phyloP scores from a whole-genome alignment of 2,329 filamentous ascomycete species.

The Curvularia eragrostidis region DNA sequence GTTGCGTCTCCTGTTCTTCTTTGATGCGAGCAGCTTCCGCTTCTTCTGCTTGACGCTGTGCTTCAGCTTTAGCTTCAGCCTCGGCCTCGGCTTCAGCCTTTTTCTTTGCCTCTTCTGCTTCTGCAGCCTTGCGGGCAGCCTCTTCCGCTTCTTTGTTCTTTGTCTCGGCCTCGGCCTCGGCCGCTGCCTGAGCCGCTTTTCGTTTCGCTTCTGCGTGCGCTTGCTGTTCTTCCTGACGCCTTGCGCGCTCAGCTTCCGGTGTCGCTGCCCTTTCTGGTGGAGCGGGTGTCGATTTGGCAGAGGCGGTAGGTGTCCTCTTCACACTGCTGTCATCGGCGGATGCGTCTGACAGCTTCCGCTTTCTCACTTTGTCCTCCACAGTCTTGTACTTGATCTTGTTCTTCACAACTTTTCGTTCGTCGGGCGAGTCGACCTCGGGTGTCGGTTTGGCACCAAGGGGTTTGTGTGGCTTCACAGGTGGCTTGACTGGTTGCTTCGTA shows the following conservation, averaged over 20 bases:
- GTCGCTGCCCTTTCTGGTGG: slow-evolving; percentile 45
- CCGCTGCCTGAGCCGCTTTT: slow-evolving; percentile 30
- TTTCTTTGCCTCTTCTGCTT: slow-evolving; percentile 39
- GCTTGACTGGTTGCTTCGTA: slow-evolving; percentile 35
- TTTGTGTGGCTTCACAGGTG: slow-evolving; percentile 37
- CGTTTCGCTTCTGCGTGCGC: slow-evolving; percentile 37
- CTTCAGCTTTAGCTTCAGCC: slow-evolving; percentile 40
- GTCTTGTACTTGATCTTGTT: slow-evolving; percentile 43
- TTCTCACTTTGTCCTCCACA: slow-evolving; percentile 44
- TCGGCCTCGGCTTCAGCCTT: slow-evolving; percentile 39
- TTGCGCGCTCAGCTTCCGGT: slow-evolving; percentile 43
- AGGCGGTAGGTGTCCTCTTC: slow-evolving; percentile 44
- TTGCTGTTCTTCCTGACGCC: slow-evolving; percentile 45
- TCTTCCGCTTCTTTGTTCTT: slow-evolving; percentile 39
- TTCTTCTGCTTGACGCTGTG: slow-evolving; percentile 39
- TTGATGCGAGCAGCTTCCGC: slow-evolving; percentile 43
- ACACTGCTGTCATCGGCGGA: slow-evolving; percentile 39
- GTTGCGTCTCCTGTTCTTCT: slow-evolving; percentile 41
- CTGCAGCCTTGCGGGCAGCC: slow-evolving; percentile 37
- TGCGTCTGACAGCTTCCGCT: slow-evolving; percentile 40
- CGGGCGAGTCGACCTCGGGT: slow-evolving; percentile 45
- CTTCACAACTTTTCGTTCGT: slow-evolving; percentile 43
- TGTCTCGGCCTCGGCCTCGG: slow-evolving; percentile 36
- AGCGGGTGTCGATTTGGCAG: slow-evolving; percentile 46
- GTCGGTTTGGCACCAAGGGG: slow-evolving; percentile 39